A percentile compares a stretch with the other conserved stretches of the same genome.
Conservation (phyloP, 2,329 filamentous ascomycete genomes). For the Scleromitrula shiraiana region DNA sequence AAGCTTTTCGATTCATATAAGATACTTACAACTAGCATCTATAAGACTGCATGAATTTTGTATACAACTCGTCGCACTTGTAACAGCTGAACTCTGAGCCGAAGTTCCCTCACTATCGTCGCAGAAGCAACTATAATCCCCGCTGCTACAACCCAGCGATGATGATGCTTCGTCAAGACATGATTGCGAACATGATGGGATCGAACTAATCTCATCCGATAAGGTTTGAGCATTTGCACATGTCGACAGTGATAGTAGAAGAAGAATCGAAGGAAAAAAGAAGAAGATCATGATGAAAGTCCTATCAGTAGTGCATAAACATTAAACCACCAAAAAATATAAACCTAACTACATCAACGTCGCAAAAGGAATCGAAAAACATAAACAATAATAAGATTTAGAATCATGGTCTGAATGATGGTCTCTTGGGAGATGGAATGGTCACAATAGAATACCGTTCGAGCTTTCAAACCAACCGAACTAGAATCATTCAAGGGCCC, state of each 20-base stretch:
- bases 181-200: conserved; percentile 4
- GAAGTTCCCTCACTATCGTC: background rate
- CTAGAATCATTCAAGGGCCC: too few species aligned
- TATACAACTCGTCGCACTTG: conserved; percentile 7
- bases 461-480: too few species aligned
- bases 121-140: conserved; percentile 5
- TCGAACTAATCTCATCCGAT: conserved; percentile 1
- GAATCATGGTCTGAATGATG: background rate
- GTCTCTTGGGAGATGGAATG: too few species aligned
- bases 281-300: conserved; percentile 1
- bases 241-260: background rate
- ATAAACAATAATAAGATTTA: background rate
- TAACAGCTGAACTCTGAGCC: background rate
- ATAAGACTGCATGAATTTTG: conserved; percentile 6
- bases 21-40: conserved; percentile 4
- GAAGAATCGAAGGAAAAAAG: background rate
- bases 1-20: background rate
- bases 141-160: background rate
- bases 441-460: too few species aligned
- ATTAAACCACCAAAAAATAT: background rate
- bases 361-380: background rate
- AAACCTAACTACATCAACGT: too few species aligned
- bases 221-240: background rate
- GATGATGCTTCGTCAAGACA: background rate
- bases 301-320: background rate